Evolutionary conservation across 805 yeast species (phyloP), one percentile per base, ranked within the genome.

Genomic region (Saccharomycopsis vini): DNA sequence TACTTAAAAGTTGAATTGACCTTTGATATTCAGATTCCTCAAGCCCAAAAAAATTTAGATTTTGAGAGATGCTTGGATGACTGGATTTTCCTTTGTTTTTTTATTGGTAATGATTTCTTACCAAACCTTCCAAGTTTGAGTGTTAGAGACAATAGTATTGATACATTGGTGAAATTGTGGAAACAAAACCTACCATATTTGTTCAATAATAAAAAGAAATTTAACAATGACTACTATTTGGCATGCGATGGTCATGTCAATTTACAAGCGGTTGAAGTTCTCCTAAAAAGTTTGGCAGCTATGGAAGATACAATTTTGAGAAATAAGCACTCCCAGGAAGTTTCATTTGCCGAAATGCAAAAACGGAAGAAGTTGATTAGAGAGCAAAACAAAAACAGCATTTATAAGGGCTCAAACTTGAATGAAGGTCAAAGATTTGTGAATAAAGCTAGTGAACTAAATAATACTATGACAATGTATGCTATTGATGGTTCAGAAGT

Each of bases 81-180:
- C 63, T 92, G 98, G 98, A 87, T 92, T 13, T 92, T 92, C 54
- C 82, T 92, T 89, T 90, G 97, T 72, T 92, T 92, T 68, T 92
- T 92, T 59, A 94, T 90, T 51, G 99, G 99, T 62, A 92, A 92
- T 59, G 99, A 92, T 76, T 92, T 92, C 71, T 67, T 92, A 56
- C 99, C 99, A 1, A 97, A 90, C 63, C 67, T 92, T 53, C 97
- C 99, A 3, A 79, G 94, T 24, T 71, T 92, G 44, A 96, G 90
- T 56, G 97, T 92, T 35, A 77, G 98, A 54, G 97, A 92, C 61
- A 85, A 86, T 56, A 89, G 96, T 53, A 83, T 92, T 56, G 96
- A 90, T 57, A 68, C 75, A 20, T 64, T 92, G 43, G 80, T 87
- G 10, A 72, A 71, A 32, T 76, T 90, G 39, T 92, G 98, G 98